Evolutionary conservation across 2,329 filamentous ascomycete genomes (phyloP), one percentile per base, ranked within the genome.

Genomic region (Colletotrichum spinosum): DNA sequence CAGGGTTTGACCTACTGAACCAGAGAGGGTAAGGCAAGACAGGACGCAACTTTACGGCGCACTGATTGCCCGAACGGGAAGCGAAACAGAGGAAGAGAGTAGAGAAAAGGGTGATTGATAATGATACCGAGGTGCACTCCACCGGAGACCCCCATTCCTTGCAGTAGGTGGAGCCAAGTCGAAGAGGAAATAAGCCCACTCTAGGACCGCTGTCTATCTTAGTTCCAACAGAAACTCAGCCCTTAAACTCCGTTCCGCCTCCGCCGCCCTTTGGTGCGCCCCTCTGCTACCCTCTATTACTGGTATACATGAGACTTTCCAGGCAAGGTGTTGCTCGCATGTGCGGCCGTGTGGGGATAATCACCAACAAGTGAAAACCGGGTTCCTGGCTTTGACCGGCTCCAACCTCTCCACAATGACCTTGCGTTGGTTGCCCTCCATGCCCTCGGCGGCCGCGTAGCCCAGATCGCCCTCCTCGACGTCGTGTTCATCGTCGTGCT

Each of bases 331-430:
- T 56, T 56, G 46, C 58, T 62, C 58, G 48, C 25, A 25, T 25
- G 39, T 56, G 62, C 58, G 53, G 42, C 37, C 48, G 37, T 9
- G 15, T 58, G 56, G 58, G 58, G 25, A 25, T 25, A 25, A 57
- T 81, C 81, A 98, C 83, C 96, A 99, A 92, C 96, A 99, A 49
- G 92, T 97, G 79, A 99, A 99, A 38, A 99, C 94, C 2, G 96
- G 96, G 75, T 97, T 97, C 76, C 91, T 92, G 75, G 90, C 93
- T 84, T 98, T 98, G 68, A 99, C 96, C 66, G 95, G 92, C 83
- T 99, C 96, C 64, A 99, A 81, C 68, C 96, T 86, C 83, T 99
- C 96, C 52, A 99, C 94, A 82, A 99, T 98, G 52, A 99, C 96
- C 79, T 96, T 97, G 72, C 94, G 88, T 76, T 92, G 90, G 73